Base-by-base conservation (phyloP, 768 basidiomycete species). In the Tylopilus plumbeoviolaceoides region DNA sequence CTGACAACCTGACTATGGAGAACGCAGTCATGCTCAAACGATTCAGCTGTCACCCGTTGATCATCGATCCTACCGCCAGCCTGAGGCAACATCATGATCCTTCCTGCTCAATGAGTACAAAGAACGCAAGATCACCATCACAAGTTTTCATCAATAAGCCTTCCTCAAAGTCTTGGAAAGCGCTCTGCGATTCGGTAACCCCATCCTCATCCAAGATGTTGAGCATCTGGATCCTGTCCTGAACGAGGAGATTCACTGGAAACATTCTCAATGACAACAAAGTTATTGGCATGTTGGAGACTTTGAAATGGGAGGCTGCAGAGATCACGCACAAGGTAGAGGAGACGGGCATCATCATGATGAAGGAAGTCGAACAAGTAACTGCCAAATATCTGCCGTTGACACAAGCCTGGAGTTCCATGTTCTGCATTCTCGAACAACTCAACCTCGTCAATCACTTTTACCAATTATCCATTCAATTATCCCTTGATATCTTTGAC, bases 1-100 rank as follows among this genome's bases (percentile, higher is more conserved):
- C 92, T 6, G 95, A 99, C 70, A 94, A 90, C 57, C 76, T 99
- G 42, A 98, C 93, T 59, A 92, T 91, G 1, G 97, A 98, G 73
- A 99, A 99, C 66, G 97, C 97, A n/a, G 94, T 98, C 71, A 98
- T 98, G 93, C 83, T 99, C 65, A 94, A 95, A 66, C 86, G 94
- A 45, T 98, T 94, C 81, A 91, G 92, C 63, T 90, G 97, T 18
- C 98, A 98, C 70, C 97, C 97, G 7, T 82, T 98, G 47, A 91
- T 99, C 53, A 92, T 99, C 62, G 97, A 99, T 67, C 97, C 97
- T 5, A 97, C 95, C 5, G 97, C n/a, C n/a, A n/a, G 95, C 15
- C 97, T n/a, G n/a, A 99, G 67, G 97, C 97, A 7, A 95, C 93
- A 0, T n/a, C n/a, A n/a, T n/a, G n/a, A n/a, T 81, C 85, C 10